phyloP scores from a whole-genome alignment of 768 basidiomycete genomes.

The Boletus rex-veris region DNA sequence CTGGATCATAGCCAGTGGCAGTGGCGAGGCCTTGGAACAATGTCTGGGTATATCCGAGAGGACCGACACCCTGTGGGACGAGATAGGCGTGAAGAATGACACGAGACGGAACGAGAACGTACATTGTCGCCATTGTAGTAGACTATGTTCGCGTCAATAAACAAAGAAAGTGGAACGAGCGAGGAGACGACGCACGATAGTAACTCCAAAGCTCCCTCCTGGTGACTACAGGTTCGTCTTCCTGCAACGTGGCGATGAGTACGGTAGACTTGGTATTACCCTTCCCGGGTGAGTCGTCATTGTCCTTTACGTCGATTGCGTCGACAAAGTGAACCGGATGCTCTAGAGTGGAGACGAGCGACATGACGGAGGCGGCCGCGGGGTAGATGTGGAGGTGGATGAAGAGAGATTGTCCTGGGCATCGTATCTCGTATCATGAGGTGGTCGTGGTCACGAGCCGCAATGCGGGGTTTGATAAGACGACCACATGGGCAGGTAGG shows the following conservation, averaged over 20 bases:
- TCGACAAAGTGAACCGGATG: not conserved
- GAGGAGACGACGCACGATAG: constrained; percentile 44
- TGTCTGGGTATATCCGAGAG: constrained; percentile 65
- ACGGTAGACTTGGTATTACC: constrained; percentile 12
- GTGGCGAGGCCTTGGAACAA: constrained; percentile 70
- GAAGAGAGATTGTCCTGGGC: not conserved
- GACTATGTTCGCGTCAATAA: constrained; percentile 39
- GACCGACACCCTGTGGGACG: constrained; percentile 58
- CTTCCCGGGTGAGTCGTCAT: constrained; percentile 6
- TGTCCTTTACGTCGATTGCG: constrained; percentile 7
- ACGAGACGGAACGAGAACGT: constrained; percentile 8
- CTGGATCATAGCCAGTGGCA: constrained; percentile 71
- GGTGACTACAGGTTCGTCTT: constrained; percentile 67
- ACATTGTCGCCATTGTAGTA: constrained; percentile 84
- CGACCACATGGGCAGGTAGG: no score
- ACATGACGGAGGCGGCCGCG: constrained; percentile 8
- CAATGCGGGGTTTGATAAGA: no score
- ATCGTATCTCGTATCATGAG: no score
- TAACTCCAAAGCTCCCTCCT: constrained; percentile 77
- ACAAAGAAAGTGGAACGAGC: not conserved
- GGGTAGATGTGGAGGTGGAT: not conserved
- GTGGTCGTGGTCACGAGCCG: no score
- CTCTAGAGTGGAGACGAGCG: constrained; percentile 2
- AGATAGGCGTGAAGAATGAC: not conserved
- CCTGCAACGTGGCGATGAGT: constrained; percentile 40